Evolutionary conservation across 225 moss, liverwort and hornwort genomes (phyloP).

Genomic region (Marchantia paleacea): DNA sequence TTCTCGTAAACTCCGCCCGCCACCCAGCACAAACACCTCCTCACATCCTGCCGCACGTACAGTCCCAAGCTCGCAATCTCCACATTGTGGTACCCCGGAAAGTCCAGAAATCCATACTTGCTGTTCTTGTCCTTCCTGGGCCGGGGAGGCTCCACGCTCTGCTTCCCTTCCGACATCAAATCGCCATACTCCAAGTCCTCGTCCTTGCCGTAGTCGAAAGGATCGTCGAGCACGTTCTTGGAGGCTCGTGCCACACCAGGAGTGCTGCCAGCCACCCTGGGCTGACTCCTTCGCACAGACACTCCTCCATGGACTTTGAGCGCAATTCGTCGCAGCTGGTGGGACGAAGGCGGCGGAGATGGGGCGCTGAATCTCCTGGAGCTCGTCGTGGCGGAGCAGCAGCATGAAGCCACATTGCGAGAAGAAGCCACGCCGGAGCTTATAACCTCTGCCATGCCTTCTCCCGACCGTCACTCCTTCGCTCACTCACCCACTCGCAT

Average conservation of each 20-base stretch:
- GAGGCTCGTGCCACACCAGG: constrained; percentile 12
- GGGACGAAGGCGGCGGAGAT: background rate
- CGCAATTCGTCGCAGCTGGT: background rate
- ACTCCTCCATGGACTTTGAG: background rate
- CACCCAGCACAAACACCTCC: constrained; percentile 67
- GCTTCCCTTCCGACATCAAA: constrained; percentile 59
- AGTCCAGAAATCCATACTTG: constrained; percentile 64
- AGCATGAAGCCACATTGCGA: background rate
- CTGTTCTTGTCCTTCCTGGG: constrained; percentile 30
- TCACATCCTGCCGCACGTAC: constrained; percentile 66
- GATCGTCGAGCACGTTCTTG: constrained; percentile 65
- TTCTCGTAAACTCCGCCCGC: constrained; percentile 88
- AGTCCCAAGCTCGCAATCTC: constrained; percentile 70
- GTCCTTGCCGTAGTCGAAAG: constrained; percentile 65
- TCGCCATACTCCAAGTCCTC: constrained; percentile 59
- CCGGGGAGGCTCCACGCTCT: constrained; percentile 53
- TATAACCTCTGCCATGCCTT: constrained; percentile 7
- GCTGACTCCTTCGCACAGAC: too few relatives aligned
- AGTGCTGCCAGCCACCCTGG: background rate
- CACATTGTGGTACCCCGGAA: constrained; percentile 60
- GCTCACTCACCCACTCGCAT: background rate
- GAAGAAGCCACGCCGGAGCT: background rate
- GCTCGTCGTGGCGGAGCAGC: background rate
- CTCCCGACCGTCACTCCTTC: background rate
- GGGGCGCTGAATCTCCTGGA: background rate